Evolutionary conservation across 768 basidiomycete genomes (phyloP), one percentile per base, ranked within the genome.

Genomic region (Gymnopilus dilepis): DNA sequence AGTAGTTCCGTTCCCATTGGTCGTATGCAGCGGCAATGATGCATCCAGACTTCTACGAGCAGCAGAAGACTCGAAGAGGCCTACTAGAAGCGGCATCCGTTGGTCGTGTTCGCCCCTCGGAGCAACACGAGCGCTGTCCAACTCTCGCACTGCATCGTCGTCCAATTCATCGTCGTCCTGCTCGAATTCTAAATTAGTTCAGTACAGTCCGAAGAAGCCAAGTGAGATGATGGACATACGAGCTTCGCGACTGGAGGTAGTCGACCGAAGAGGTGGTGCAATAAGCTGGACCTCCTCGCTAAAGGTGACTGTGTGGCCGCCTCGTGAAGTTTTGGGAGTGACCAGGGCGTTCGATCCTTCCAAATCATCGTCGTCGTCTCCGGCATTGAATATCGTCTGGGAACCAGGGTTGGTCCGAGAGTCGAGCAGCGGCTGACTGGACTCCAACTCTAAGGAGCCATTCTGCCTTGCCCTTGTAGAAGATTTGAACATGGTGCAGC

Each of bases 91-190:
- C 0, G 92, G 94, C 81, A 87, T 87, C 4, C 82, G 73, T 61
- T 87, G 85, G 57, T 87, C 85, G 43, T 61, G 61, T 19, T 64
- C 71, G 59, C 75, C 54, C 74, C 75, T 34, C 12, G 79, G 72
- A 52, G 56, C 71, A 68, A 66, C 67, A 64, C 58, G 73, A 62
- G 63, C 63, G 57, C 62, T 42, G 47, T 75, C 70, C 6, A 75
- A 56, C 42, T 75, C 67, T 40, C 63, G 61, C 17, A 69, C 62
- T 12, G 72, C 65, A 9, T 67, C 62, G 66, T 88, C 88, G 56
- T 93, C 92, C 12, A 95, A 74, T 21, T 93, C 92, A 72, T 95
- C 94, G 0, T 86, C 80, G 69, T 96, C 94, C 19, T 92, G 83
- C 12, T 96, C 95, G 73, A 81, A 97, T 70, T 92, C 94, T 95